Evolutionary conservation across 805 yeast species (phyloP).

Genomic region (Metschnikowia kofuensis): DNA sequence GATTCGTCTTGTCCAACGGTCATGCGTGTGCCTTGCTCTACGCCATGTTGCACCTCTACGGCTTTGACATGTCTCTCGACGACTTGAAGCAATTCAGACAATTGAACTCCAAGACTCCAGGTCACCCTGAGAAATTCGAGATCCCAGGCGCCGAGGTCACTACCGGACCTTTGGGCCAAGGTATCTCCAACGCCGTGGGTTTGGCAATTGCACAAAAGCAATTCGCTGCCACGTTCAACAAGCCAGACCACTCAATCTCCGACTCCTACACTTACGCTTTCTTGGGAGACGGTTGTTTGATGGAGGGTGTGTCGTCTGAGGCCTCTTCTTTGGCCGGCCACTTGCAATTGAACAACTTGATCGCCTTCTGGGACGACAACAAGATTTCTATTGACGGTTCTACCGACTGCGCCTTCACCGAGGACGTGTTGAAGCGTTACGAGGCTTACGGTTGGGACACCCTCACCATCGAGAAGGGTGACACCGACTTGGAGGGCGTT

Average conservation of each 20-base stretch:
- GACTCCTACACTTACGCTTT: slow-evolving; percentile 76
- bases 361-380: slow-evolving; percentile 96
- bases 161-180: slow-evolving; percentile 99
- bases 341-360: slow-evolving; percentile 86
- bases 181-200: slow-evolving; percentile 95
- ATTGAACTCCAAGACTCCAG: slow-evolving; percentile 88
- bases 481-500: slow-evolving; percentile 71
- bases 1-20: slow-evolving; percentile 94
- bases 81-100: slow-evolving; percentile 91
- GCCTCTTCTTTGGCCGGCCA: slow-evolving; percentile 96
- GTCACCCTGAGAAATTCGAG: slow-evolving; percentile 88
- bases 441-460: slow-evolving; percentile 95
- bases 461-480: slow-evolving; percentile 72
- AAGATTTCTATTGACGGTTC: slow-evolving; percentile 94
- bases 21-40: slow-evolving; percentile 92
- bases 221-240: slow-evolving; percentile 90
- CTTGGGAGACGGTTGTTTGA: slow-evolving; percentile 96
- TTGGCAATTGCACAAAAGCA: slow-evolving; percentile 92
- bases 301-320: slow-evolving; percentile 97
- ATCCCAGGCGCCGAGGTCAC: slow-evolving; percentile 94
- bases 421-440: slow-evolving; percentile 81
- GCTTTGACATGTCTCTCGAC: slow-evolving; percentile 75
- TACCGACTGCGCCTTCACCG: slow-evolving; percentile 88
- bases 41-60: slow-evolving; percentile 79
- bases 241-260: slow-evolving; percentile 71